phyloP scores from a whole-genome alignment of 108 stramenopile genomes.

The Nitzschia sp. region DNA sequence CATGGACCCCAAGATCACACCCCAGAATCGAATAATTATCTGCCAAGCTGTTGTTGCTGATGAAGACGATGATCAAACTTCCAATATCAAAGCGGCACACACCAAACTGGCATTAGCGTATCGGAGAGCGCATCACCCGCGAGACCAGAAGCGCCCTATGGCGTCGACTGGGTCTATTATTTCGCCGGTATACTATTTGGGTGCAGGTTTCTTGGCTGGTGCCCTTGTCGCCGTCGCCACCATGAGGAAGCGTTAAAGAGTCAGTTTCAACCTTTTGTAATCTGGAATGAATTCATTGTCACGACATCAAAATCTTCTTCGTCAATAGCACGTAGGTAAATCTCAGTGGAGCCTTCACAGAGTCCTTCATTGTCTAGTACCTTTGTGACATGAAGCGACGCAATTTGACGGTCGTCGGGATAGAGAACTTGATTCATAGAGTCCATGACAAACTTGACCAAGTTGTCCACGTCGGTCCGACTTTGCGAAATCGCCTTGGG shows the following conservation, averaged over 20 bases:
- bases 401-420: conserved; percentile 79
- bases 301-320: conserved; percentile 42
- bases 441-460: conserved; percentile 87
- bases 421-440: conserved; percentile 77
- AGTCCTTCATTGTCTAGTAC: conserved; percentile 65
- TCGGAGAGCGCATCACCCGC: conserved; percentile 27
- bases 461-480: conserved; percentile 81
- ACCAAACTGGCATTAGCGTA: conserved; percentile 30
- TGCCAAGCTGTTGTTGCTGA: background rate
- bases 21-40: conserved; percentile 68
- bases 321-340: conserved; percentile 38
- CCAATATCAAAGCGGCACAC: conserved; percentile 26
- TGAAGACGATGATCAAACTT: background rate
- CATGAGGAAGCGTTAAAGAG: background rate
- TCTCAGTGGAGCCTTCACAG: conserved; percentile 70
- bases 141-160: no score
- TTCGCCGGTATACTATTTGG: conserved; percentile 15
- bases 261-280: background rate
- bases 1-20: conserved; percentile 62
- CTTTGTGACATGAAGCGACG: conserved; percentile 63
- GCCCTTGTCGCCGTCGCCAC: background rate
- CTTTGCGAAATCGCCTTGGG: conserved; percentile 28
- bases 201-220: conserved; percentile 18
- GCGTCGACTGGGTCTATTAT: no score
- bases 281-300: conserved; percentile 2